Base-by-base conservation (phyloP, 2,329 filamentous ascomycete species). In the Ophiocordyceps camponoti-leonardi region DNA sequence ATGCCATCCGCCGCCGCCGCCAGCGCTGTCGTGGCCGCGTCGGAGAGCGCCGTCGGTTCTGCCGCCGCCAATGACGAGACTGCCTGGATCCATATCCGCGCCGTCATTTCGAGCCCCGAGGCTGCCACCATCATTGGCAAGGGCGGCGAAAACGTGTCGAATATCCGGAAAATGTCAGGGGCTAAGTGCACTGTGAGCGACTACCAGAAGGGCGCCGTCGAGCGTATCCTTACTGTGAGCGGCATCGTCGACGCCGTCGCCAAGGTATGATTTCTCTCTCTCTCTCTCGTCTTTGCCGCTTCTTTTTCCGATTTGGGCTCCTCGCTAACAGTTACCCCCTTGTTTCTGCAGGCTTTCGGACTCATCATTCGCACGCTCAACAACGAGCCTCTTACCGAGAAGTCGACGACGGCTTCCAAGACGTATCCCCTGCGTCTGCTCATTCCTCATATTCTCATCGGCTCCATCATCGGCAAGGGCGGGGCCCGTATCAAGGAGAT, bases 121-220 rank as follows among this genome's bases (percentile, higher is more conserved):
- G 92, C 92, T 53, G 92, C 92, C 37, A 98, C 92, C 43, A 86
- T 95, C 53, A 98, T 98, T 65, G 92, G 92, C 60, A 98, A 98
- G 68, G 90, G 88, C 51, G 92, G 92, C 61, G 92, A 98, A 71
- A 98, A 98, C 59, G 92, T 98, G 43, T 94, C 88, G 54, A 86
- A 94, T 67, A 96, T 98, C 59, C 81, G 92, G 54, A 86, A 86
- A 61, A 74, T 94, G 67, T 95, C 92, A 45, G 88, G 87, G 56
- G 92, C 92, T 53, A 96, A 96, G 68, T 98, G 92, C 71, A 98
- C 92, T 43, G 92, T 98, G 55, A 95, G 88, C 68, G 92, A 98
- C 66, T 98, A 96, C 59, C 85, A 93, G 55, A 86, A 94, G 59
- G 92, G 92, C 53, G 92, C 92, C 46, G 88, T 96, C 31, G 92